Percentiles rank a stretch among this genome's conserved stretches.
These are phyloP conservation scores for Pisolithus marmoratus DNA, from an alignment of 768 basidiomycete species.

Conservation along the genomic window DNA sequence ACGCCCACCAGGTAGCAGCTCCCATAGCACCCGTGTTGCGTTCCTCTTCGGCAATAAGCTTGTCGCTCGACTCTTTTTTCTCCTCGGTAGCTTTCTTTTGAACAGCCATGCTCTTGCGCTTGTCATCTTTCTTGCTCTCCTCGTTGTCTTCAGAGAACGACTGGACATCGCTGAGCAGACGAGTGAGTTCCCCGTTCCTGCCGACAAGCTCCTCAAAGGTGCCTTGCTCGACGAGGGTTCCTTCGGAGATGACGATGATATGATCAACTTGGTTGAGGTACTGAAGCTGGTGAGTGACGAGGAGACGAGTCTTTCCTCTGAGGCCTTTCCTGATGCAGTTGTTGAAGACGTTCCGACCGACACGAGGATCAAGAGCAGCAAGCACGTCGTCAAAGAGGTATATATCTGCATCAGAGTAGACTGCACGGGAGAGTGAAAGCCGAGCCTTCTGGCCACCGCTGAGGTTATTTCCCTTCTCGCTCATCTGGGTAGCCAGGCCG, in stretches of 20 bases:
- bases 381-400: constrained; percentile 44
- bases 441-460: constrained; percentile 48
- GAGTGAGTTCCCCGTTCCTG: constrained; percentile 21
- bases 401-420: constrained; percentile 38
- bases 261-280: constrained; percentile 35
- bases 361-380: constrained; percentile 42
- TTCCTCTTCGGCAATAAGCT: constrained; percentile 21
- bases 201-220: constrained; percentile 34
- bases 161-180: constrained; percentile 19
- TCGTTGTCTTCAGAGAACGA: constrained; percentile 5
- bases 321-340: constrained; percentile 19
- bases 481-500: constrained; percentile 38
- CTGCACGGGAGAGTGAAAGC: constrained; percentile 40
- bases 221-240: constrained; percentile 41
- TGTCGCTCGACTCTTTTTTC: constrained; percentile 7
- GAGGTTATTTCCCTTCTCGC: constrained; percentile 40
- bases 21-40: constrained; percentile 19
- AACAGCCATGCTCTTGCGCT: constrained; percentile 15
- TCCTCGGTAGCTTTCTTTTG: constrained; percentile 9
- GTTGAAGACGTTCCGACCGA: constrained; percentile 30
- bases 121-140: constrained; percentile 10
- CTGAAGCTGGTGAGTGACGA: constrained; percentile 27
- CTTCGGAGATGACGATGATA: constrained; percentile 42
- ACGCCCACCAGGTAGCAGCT: constrained; percentile 24
- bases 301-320: constrained; percentile 21